phyloP scores from a whole-genome alignment of 2,329 filamentous ascomycete genomes.

The Curvularia sp. region DNA sequence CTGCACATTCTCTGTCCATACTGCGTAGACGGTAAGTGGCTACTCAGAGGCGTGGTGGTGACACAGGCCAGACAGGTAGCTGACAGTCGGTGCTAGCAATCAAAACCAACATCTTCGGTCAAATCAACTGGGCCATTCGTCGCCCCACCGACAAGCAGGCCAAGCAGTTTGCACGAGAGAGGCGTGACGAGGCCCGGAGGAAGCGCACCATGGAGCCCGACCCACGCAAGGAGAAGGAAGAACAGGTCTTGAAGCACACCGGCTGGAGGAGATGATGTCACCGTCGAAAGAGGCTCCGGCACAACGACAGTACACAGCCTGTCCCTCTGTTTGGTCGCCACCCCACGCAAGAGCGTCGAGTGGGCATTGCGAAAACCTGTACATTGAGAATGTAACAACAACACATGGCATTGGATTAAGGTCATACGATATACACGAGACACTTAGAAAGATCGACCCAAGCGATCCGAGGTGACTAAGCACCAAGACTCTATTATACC shows the following conservation, averaged over 20 bases:
- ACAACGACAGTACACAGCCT: not conserved
- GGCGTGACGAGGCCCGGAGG: conserved; percentile 23
- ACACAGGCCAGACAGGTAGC: not conserved
- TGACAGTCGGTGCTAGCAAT: conserved; percentile 35
- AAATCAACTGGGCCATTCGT: conserved; percentile 37
- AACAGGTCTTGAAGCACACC: conserved; percentile 39
- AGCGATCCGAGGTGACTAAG: conserved; percentile 2
- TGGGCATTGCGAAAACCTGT: conserved; percentile 11
- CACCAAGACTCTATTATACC: conserved; percentile 9
- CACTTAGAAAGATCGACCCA: not conserved
- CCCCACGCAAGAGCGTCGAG: not conserved
- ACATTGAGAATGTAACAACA: conserved; percentile 23
- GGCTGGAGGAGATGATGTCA: conserved; percentile 35
- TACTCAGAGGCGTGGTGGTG: rapidly evolving
- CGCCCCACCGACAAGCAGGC: conserved; percentile 39
- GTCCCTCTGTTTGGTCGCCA: not conserved
- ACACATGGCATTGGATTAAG: conserved; percentile 16
- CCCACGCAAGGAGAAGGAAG: conserved; percentile 37
- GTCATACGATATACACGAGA: conserved; percentile 3
- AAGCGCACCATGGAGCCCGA: conserved; percentile 29
- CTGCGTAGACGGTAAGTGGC: conserved; percentile 79
- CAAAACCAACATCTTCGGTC: conserved; percentile 46
- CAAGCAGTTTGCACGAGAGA: conserved; percentile 40
- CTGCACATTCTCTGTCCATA: conserved; percentile 87
- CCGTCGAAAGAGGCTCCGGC: too few relatives aligned